Evolutionary conservation across 1,284 basidiomycete genomes (phyloP), one percentile per base, ranked within the genome.

Genomic region (Lignosus rhinocerotis): DNA sequence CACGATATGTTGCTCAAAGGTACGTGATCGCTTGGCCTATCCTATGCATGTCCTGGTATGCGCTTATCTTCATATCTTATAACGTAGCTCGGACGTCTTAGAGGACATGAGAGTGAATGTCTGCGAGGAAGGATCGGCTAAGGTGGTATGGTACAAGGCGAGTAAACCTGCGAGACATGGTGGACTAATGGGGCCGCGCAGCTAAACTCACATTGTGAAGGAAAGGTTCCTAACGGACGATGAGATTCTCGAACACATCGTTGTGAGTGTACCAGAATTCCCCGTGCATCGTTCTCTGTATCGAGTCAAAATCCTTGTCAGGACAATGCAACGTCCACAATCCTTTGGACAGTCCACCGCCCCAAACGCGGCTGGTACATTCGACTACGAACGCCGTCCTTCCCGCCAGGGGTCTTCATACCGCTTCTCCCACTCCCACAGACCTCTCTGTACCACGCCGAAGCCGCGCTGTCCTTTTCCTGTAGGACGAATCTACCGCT

Each of bases 361-460:
- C 90, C 90, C 2, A 82, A 84, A 61, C 82, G 87, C 36, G 90
- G 90, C 25, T 92, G 90, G 90, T 92, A 92, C 70, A 84, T 92
- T 60, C 86, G 86, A 49, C 74, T 92, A 19, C 80, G 86, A 19
- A 76, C 87, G 1, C 88, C 89, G 0, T 68, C 76, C 6, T 89
- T 88, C 61, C 85, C 86, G 1, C 81, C 82, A 16, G 84, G 82
- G 5, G 77, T 82, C 16, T 87, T 81, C 67, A 89, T 92, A 41
- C 79, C 86, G 1, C 73, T 92, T 17, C 73, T 78, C 7, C 86
- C 89, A 6, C 75, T 88, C 0, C 77, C 85, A 0, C 72, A 74
- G 34, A 74, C 75, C 12, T 83, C 84, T 0, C 80, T 81, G 0
- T 80, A 85, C 64, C 79, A 86, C 60, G 70, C 76, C 2, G 87